These are phyloP conservation scores for Neophaeococcomyces mojaviensis DNA, from an alignment of 2,329 filamentous ascomycete genomes.

Conservation along the genomic window DNA sequence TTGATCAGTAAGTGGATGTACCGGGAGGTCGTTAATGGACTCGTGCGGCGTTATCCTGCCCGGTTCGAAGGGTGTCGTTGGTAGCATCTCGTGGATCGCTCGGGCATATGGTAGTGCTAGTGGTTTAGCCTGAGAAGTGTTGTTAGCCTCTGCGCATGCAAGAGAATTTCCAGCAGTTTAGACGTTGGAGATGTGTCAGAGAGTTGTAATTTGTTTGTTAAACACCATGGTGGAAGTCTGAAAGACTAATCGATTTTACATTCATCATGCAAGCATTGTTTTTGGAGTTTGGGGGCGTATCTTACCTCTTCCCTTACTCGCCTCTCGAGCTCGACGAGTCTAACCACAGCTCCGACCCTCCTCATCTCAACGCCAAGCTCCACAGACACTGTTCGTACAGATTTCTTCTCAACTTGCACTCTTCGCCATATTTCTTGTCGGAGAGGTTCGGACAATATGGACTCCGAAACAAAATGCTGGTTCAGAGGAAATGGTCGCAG, in stretches of 20 bases:
- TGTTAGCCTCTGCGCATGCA: neutral
- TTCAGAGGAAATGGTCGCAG: slow-evolving; percentile 67
- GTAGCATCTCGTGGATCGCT: slow-evolving; percentile 73
- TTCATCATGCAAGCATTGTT: slow-evolving; percentile 52
- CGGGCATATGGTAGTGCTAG: slow-evolving; percentile 69
- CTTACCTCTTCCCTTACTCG: slow-evolving; percentile 69
- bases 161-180: slow-evolving; percentile 17
- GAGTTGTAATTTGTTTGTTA: slow-evolving; percentile 60
- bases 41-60: slow-evolving; percentile 42
- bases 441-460: slow-evolving; percentile 65
- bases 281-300: slow-evolving; percentile 16
- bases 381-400: slow-evolving; percentile 69
- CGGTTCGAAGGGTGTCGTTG: slow-evolving; percentile 49
- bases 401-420: slow-evolving; percentile 58
- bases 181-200: slow-evolving; percentile 47
- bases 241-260: slow-evolving; percentile 96
- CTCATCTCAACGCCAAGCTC: slow-evolving; percentile 72
- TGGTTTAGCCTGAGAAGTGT: slow-evolving; percentile 56
- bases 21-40: slow-evolving; percentile 56
- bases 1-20: slow-evolving; percentile 48
- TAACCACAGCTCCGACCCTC: slow-evolving; percentile 74
- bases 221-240: slow-evolving; percentile 83
- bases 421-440: slow-evolving; percentile 66
- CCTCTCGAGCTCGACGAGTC: slow-evolving; percentile 80
- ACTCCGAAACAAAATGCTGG: slow-evolving; percentile 59